Evolutionary conservation across 1,284 basidiomycete species (phyloP), one percentile per base, ranked within the genome.

Genomic region (Apiotrichum sp.): DNA sequence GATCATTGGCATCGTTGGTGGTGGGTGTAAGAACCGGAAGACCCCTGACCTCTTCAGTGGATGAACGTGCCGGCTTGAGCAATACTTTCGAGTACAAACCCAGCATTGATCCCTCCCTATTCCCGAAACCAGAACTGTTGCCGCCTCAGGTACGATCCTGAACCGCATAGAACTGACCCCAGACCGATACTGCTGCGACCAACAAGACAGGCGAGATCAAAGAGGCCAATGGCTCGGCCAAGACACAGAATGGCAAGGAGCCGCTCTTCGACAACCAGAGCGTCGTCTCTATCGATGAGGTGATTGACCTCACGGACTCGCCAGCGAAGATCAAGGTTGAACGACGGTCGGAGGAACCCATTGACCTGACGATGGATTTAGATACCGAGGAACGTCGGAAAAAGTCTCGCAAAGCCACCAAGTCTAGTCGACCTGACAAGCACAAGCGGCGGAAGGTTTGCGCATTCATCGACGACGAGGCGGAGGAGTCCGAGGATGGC

Each of bases 21-120:
- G 66, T 68, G 16, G 50, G 62, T 36, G 8, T 52, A 22, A 2
- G 6, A 4, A 8, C 2, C n/a, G 0, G 0, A 11, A 5, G 10
- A 2, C 14, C 5, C n/a, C 6, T 31, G 35, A 35, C 1, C 16
- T 6, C 31, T 56, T 10, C 55, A 45, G 71, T 71, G 14, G 71
- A 74, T 33, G 70, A 72, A 51, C 53, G 66, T 3, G 62, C 71
- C 1, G 72, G 72, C 7, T 65, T 70, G 38, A 35, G 54, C 3
- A 53, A 39, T 1, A 59, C 56, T 2, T 61, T 61, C 8, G 64
- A 70, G 45, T 68, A 61, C 50, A 46, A 60, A 11, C 67, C 68
- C 0, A 39, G 52, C 10, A 45, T 69, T 5, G 54, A 52, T 7
- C 46, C 46, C 6, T 42, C 53, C 2, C 42, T 53, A 29, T 70